Evolutionary conservation across 2,329 filamentous ascomycete species (phyloP).

Genomic region (Cladosporium sp.): DNA sequence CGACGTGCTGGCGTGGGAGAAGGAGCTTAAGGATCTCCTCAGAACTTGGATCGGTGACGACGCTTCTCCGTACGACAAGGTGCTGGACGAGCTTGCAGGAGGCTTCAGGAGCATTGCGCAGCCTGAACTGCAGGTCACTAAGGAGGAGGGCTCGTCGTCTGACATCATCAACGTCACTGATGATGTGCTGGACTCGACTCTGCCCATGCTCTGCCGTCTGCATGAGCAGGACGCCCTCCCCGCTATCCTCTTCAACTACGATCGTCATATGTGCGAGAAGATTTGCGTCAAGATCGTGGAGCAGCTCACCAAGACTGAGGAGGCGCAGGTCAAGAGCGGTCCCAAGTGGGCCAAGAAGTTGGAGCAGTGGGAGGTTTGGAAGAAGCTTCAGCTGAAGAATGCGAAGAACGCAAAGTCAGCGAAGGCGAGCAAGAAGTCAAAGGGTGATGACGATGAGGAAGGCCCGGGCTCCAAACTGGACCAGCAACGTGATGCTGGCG

Average conservation of each 20-base stretch:
- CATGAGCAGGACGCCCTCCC: conserved; percentile 63
- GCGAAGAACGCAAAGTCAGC: conserved; percentile 33
- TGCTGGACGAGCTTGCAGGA: conserved; percentile 47
- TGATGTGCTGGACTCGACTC: conserved; percentile 42
- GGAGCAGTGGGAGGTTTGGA: conserved; percentile 55
- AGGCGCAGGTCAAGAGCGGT: conserved; percentile 53
- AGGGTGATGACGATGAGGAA: conserved; percentile 40
- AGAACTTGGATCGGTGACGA: conserved; percentile 56
- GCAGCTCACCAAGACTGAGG: conserved; percentile 53
- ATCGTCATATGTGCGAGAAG: conserved; percentile 60
- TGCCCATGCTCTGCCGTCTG: conserved; percentile 58
- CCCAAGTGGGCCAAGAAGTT: conserved; percentile 59
- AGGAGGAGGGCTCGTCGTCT: conserved; percentile 14
- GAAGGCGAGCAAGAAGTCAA: conserved; percentile 36
- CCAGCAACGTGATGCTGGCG: conserved; percentile 53
- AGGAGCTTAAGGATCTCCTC: conserved; percentile 55
- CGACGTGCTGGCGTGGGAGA: conserved; percentile 64
- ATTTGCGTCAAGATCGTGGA: conserved; percentile 50
- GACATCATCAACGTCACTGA: conserved; percentile 12
- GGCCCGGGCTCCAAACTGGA: conserved; percentile 54
- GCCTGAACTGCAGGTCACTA: conserved; percentile 23
- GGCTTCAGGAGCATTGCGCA: conserved; percentile 22
- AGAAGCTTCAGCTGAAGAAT: conserved; percentile 43
- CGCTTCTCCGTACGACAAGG: conserved; percentile 49
- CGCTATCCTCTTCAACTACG: conserved; percentile 74